Evolutionary conservation across 1,284 basidiomycete genomes (phyloP), one percentile per base, ranked within the genome.

Genomic region (Heterobasidion annosum): DNA sequence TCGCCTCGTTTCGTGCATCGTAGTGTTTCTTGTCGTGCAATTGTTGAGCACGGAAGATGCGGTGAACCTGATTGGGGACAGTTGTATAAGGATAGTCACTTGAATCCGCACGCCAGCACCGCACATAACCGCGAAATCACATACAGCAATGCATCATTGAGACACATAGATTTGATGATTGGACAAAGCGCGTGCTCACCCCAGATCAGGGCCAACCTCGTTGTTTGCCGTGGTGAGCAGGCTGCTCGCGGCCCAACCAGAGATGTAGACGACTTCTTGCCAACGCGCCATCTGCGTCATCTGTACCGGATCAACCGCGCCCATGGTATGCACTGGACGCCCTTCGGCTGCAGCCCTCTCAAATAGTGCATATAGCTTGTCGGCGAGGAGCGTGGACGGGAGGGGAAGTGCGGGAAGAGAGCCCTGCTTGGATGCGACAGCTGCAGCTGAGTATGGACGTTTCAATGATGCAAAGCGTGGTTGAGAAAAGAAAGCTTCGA

Each of bases 181-280:
- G 8, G n/a, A 49, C 48, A 13, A 35, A 25, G 25, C 25, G 25
- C 25, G 25, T 13, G 70, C 80, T 64, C 64, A 91, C 91, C 95
- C 97, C 67, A 99, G 84, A 76, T 99, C 96, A 43, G 96, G 96
- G 47, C 96, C 96, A 53, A 98, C 95, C 73, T 99, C 97, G 65
- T 98, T 95, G 65, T 84, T 91, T 34, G 85, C 88, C 1, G 94
- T 97, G 25, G 91, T 93, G 52, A 93, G 77, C 55, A 94, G 81
- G 57, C 94, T 98, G 48, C 87, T 91, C 40, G 84, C 81, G 25
- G 90, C 92, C 85, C 92, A 99, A 32, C 96, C 96, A 43, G 93
- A 97, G 32, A 99, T 80, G 68, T 99, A 99, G 50, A 98, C 88
- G 19, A 93, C 89, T 67, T 98, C 93, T 65, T 97, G 92, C 70